phyloP scores from a whole-genome alignment of 495 filamentous ascomycete species.

The Mytilinidion resinicola region DNA sequence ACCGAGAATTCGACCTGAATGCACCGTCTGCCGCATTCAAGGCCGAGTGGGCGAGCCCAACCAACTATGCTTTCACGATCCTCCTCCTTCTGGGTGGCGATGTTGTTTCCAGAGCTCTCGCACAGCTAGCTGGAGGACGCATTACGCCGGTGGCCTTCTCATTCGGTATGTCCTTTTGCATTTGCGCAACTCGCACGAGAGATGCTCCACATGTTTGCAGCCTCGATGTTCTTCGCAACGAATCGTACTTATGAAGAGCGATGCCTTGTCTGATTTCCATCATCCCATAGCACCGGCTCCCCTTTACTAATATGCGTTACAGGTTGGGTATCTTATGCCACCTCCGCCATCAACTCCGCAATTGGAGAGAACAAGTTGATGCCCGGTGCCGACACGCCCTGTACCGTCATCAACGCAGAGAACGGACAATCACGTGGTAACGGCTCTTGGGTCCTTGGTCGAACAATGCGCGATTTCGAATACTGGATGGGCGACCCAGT shows the following conservation, averaged over 20 bases:
- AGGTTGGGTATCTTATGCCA: slow-evolving; percentile 44
- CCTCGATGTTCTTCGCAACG: not conserved
- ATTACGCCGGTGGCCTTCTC: slow-evolving; percentile 8
- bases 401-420: slow-evolving; percentile 40
- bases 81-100: slow-evolving; percentile 4
- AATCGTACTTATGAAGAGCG: not conserved
- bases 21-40: not conserved
- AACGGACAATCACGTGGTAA: slow-evolving; percentile 42
- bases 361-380: slow-evolving; percentile 46
- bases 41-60: not conserved
- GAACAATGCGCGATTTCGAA: slow-evolving; percentile 46
- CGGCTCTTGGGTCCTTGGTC: slow-evolving; percentile 45
- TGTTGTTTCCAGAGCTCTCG: slow-evolving; percentile 1
- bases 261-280: not conserved
- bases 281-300: not conserved
- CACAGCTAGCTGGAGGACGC: not conserved
- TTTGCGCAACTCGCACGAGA: not conserved
- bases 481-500: slow-evolving; percentile 30
- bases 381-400: slow-evolving; percentile 34
- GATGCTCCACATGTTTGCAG: not conserved
- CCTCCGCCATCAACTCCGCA: slow-evolving; percentile 37
- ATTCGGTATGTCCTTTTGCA: slow-evolving; percentile 1
- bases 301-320: not conserved
- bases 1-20: slow-evolving; percentile 4
- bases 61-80: not conserved